Evolutionary conservation across 192 early-diverging fungal species (phyloP).

Genomic region (Coemansia erecta): DNA sequence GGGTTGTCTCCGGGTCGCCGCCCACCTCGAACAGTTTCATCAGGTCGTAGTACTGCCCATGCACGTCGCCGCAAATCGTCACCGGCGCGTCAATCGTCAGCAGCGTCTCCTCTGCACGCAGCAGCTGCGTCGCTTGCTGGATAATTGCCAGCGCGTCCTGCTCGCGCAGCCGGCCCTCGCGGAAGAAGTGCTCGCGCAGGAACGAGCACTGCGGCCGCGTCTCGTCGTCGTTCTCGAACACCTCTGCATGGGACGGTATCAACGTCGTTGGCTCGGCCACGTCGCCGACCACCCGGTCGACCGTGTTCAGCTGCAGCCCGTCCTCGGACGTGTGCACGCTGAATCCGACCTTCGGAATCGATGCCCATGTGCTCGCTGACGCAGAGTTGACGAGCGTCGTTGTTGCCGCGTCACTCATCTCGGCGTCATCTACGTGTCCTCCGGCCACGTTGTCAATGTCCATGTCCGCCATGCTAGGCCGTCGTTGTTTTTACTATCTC

Average conservation of each 20-base stretch:
- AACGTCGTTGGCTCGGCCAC: slow-evolving; percentile 59
- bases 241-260: slow-evolving; percentile 57
- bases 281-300: slow-evolving; percentile 54
- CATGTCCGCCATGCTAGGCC: slow-evolving; percentile 9
- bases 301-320: slow-evolving; percentile 70
- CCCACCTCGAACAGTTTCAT: slow-evolving; percentile 99
- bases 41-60: slow-evolving; percentile 97
- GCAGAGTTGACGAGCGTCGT: not conserved
- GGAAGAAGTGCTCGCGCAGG: slow-evolving; percentile 88
- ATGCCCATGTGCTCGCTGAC: not conserved
- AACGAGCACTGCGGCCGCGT: slow-evolving; percentile 78
- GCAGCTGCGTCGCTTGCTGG: slow-evolving; percentile 73
- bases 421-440: not conserved
- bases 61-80: slow-evolving; percentile 96
- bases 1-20: slow-evolving; percentile 84
- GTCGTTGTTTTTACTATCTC: not conserved
- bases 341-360: slow-evolving; percentile 69
- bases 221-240: slow-evolving; percentile 67
- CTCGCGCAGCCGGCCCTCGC: slow-evolving; percentile 87
- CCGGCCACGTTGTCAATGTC: slow-evolving; percentile 3
- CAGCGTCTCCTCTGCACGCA: slow-evolving; percentile 80
- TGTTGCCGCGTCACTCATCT: slow-evolving; percentile 9
- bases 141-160: slow-evolving; percentile 90
- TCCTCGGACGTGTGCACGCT: slow-evolving; percentile 73
- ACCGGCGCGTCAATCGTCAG: slow-evolving; percentile 88